Base-by-base conservation (phyloP, 1,139 yeast species). In the Debaryomyces nepalensis region DNA sequence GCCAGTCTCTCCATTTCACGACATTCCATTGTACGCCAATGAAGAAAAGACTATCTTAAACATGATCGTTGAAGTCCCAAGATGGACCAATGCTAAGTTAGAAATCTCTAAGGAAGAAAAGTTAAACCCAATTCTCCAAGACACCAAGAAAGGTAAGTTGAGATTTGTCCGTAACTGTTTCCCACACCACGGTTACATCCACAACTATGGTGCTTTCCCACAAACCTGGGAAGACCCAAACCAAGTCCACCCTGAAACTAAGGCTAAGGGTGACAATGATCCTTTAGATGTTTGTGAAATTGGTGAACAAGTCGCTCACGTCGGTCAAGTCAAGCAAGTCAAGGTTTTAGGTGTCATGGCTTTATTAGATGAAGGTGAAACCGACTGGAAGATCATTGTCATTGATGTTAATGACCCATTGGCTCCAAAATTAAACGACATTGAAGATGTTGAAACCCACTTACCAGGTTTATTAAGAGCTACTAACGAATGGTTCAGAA, bases 281-380 rank as follows among this genome's bases (percentile, higher is more conserved):
- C 99, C 99, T 16, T 75, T 93, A 54, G 99, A 93, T 66, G 95
- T 93, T 42, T 87, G 97, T 67, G 99, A 93, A 64, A 89, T 93
- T 53, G 97, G 98, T 42, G 81, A 84, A 47, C 66, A 61, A 49
- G 74, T 79, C 59, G 82, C 91, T 33, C 73, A 80, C 50, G 76
- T 88, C 32, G 95, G 95, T 49, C 85, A 83, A 64, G 75, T 86
- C 53, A 84, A 82, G 72, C 85, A 79, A 62, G 97, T 90, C 51
- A 93, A 93, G 73, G 84, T 93, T 4, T 76, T 93, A 47, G 99
- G 99, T 42, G 88, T 91, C 47, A 77, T 93, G 77, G 98, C 97
- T 5, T 76, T 93, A 58, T 84, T 93, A 49, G 99, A 93, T 61
- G 98, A 91, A 66, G 98, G 97, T 52, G 99, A 93, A 70, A 79